phyloP scores from a whole-genome alignment of 23 red algal species.

The Gracilaria vermiculophylla region DNA sequence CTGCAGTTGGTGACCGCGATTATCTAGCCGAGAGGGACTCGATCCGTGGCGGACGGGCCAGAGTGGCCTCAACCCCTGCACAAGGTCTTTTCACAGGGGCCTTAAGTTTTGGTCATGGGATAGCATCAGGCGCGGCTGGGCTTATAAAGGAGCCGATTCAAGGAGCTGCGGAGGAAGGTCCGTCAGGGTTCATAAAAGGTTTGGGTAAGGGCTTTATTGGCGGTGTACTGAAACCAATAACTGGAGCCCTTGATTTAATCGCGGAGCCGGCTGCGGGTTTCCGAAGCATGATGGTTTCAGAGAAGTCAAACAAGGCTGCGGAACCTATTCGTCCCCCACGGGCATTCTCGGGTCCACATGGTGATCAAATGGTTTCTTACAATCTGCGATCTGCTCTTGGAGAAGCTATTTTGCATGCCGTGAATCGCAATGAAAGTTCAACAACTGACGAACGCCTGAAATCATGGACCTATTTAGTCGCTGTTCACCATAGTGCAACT shows the following conservation, averaged over 20 bases:
- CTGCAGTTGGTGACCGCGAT: constrained; percentile 84
- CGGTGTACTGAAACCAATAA: constrained; percentile 77
- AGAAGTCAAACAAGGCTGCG: constrained; percentile 24
- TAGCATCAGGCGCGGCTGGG: constrained; percentile 76
- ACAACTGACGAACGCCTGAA: constrained; percentile 27
- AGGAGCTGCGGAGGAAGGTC: constrained; percentile 79
- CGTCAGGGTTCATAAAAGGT: constrained; percentile 80
- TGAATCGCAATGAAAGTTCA: constrained; percentile 47
- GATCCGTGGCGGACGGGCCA: constrained; percentile 61
- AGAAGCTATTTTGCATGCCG: constrained; percentile 44
- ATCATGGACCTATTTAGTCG: constrained; percentile 55
- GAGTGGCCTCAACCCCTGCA: constrained; percentile 69
- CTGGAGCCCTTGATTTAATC: constrained; percentile 87
- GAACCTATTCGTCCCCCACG: constrained; percentile 70
- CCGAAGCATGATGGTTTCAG: constrained; percentile 65
- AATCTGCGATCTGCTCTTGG: constrained; percentile 61
- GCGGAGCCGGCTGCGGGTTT: constrained; percentile 87
- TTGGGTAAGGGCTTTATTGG: constrained; percentile 81
- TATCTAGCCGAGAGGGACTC: constrained; percentile 84
- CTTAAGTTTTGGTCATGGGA: constrained; percentile 84
- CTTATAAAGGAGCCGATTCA: constrained; percentile 84
- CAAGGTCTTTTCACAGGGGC: constrained; percentile 83
- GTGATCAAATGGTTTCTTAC: constrained; percentile 55
- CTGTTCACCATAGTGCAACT: constrained; percentile 41
- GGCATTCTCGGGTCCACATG: constrained; percentile 42